Percentiles rank a stretch among this genome's conserved stretches.
Conservation (phyloP, 2,329 filamentous ascomycete species). For the Epichloe festucae region DNA sequence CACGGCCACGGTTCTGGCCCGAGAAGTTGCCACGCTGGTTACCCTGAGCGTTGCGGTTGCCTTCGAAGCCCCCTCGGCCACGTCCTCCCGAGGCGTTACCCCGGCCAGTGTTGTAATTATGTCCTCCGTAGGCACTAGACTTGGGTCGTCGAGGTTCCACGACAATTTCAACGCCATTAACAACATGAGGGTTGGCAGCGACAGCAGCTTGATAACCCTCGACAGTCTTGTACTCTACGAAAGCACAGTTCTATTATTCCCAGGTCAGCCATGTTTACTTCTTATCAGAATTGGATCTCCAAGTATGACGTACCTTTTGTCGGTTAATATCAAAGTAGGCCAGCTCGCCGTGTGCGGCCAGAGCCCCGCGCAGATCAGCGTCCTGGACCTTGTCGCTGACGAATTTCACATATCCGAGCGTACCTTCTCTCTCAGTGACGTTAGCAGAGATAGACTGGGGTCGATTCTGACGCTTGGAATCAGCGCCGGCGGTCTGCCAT, state of each 20-base stretch:
- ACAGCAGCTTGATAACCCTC: constrained; percentile 76
- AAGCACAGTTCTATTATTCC: constrained; percentile 70
- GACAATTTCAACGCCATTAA: constrained; percentile 69
- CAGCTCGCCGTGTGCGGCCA: constrained; percentile 61
- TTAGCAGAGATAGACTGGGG: constrained; percentile 50
- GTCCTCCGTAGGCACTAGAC: constrained; percentile 54
- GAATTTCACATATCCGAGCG: constrained; percentile 87
- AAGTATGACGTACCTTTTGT: constrained; percentile 53
- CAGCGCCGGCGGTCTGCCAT: constrained; percentile 80
- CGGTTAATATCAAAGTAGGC: constrained; percentile 68
- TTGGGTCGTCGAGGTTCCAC: constrained; percentile 85
- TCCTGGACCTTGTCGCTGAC: constrained; percentile 80
- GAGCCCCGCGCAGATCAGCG: constrained; percentile 53
- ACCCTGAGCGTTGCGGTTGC: constrained; percentile 44
- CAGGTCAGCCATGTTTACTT: neutral
- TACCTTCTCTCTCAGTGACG: constrained; percentile 57
- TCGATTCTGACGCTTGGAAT: constrained; percentile 74
- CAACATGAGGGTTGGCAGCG: constrained; percentile 70
- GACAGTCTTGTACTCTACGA: constrained; percentile 78
- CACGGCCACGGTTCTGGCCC: constrained; percentile 51
- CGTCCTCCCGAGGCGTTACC: constrained; percentile 44
- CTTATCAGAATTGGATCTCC: neutral
- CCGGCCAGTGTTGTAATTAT: constrained; percentile 50
- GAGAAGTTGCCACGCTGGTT: constrained; percentile 56
- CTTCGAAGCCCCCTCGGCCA: constrained; percentile 54